phyloP scores from a whole-genome alignment of 306 rosid species.

The Quercus robur region DNA sequence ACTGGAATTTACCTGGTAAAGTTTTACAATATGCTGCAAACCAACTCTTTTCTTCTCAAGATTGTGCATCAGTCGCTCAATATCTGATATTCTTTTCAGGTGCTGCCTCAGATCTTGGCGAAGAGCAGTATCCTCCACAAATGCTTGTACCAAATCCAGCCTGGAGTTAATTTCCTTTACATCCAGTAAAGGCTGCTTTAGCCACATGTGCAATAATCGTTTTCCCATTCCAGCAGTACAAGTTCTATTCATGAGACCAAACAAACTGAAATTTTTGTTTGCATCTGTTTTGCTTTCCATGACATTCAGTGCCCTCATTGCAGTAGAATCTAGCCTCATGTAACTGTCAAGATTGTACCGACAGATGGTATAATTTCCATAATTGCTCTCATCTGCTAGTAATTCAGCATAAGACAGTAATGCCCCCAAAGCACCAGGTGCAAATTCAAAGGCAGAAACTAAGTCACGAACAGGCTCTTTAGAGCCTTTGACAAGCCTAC shows the following conservation, averaged over 20 bases:
- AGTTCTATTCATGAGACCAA: constrained; percentile 94
- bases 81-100: constrained; percentile 85
- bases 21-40: constrained; percentile 87
- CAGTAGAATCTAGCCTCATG: constrained; percentile 97
- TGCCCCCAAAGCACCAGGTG: constrained; percentile 88
- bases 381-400: constrained; percentile 88
- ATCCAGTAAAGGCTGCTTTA: constrained; percentile 88
- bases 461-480: constrained; percentile 86
- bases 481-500: constrained; percentile 93
- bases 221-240: constrained; percentile 99
- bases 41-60: constrained; percentile 85
- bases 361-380: constrained; percentile 69
- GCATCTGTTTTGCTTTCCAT: constrained; percentile 92
- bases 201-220: constrained; percentile 87
- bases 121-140: constrained; percentile 84
- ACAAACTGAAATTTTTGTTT: constrained; percentile 91
- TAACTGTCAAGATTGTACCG: constrained; percentile 73
- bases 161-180: constrained; percentile 74
- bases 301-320: constrained; percentile 88
- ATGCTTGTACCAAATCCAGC: constrained; percentile 85
- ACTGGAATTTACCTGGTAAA: constrained; percentile 69
- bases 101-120: constrained; percentile 88
- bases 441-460: constrained; percentile 81
- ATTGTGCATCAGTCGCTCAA: constrained; percentile 73
- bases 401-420: constrained; percentile 81